Conservation (phyloP, 768 basidiomycete species). For the Paxillus rubicundulus region DNA sequence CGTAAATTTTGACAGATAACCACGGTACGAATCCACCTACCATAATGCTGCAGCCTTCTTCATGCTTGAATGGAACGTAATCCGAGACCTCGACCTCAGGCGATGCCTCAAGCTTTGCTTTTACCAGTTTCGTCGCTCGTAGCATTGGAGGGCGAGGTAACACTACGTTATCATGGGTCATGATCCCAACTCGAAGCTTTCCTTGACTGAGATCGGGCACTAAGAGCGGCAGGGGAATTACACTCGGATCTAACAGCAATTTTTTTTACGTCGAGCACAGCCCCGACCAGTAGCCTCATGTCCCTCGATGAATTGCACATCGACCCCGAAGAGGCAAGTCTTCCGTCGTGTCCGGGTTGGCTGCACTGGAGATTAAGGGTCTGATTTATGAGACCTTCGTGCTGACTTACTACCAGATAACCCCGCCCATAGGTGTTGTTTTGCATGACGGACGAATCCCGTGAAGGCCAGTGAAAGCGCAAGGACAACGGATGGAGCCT, state of each 20-base stretch:
- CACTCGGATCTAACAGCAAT: constrained; percentile 37
- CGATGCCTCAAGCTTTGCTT: constrained; percentile 34
- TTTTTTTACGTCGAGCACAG: constrained; percentile 27
- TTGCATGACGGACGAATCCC: constrained; percentile 39
- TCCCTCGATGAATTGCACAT: constrained; percentile 30
- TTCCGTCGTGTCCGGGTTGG: constrained; percentile 26
- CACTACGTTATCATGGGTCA: constrained; percentile 37
- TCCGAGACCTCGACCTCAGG: constrained; percentile 35
- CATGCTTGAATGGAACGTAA: constrained; percentile 37
- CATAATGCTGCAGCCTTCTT: constrained; percentile 33
- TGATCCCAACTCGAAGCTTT: constrained; percentile 28
- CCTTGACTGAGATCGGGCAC: constrained; percentile 25
- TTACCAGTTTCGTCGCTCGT: constrained; percentile 39
- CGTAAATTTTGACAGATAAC: background rate
- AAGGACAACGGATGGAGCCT: constrained; percentile 39
- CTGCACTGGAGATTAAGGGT: constrained; percentile 18
- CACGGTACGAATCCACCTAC: constrained; percentile 12
- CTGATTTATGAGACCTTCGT: background rate
- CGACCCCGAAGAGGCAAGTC: constrained; percentile 14
- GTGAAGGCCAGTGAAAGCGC: constrained; percentile 38
- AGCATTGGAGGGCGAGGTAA: constrained; percentile 41
- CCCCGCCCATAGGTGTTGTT: constrained; percentile 24
- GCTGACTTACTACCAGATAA: constrained; percentile 20
- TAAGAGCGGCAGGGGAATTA: constrained; percentile 28
- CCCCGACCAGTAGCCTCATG: constrained; percentile 18